Conservation (phyloP, 225 moss, liverwort and hornwort genomes). For the Sphagnum tenellum region DNA sequence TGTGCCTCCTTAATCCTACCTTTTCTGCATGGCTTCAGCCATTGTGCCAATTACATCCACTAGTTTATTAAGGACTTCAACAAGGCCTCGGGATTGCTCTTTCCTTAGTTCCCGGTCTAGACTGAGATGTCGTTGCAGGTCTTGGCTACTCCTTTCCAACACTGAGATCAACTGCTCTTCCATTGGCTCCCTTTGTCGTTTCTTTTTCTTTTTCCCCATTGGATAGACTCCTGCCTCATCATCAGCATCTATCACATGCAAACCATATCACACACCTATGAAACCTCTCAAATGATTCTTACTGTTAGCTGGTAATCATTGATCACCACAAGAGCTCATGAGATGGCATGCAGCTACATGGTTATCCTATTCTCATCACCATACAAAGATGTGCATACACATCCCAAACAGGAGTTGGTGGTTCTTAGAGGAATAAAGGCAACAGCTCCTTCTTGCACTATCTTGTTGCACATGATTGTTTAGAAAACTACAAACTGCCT, state of each 20-base stretch:
- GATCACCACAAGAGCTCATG: too few species aligned
- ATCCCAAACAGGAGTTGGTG: too few species aligned
- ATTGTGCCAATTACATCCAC: conserved; percentile 38
- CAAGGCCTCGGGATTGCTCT: conserved; percentile 45
- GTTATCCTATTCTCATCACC: too few species aligned
- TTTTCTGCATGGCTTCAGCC: conserved; percentile 47
- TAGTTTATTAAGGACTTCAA: conserved; percentile 36
- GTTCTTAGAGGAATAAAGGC: too few species aligned
- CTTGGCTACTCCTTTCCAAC: conserved; percentile 35
- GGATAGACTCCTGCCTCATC: conserved; percentile 20
- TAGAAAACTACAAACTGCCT: too few species aligned
- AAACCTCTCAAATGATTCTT: neutral
- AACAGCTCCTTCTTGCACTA: too few species aligned
- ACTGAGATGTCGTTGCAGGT: conserved; percentile 43
- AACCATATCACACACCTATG: neutral
- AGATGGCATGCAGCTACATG: conserved; percentile 9
- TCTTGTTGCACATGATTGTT: too few species aligned
- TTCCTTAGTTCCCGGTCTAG: conserved; percentile 48
- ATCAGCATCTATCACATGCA: neutral
- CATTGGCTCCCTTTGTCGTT: conserved; percentile 33
- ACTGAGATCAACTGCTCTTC: conserved; percentile 41
- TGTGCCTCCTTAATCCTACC: conserved; percentile 7
- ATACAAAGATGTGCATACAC: too few species aligned
- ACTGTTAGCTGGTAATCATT: neutral
- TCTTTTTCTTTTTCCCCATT: conserved; percentile 37